A percentile compares a stretch with the other conserved stretches of the same genome.
These are phyloP conservation scores for Stachybotrys elegans DNA, from an alignment of 2,329 filamentous ascomycete genomes.

Conservation along the genomic window DNA sequence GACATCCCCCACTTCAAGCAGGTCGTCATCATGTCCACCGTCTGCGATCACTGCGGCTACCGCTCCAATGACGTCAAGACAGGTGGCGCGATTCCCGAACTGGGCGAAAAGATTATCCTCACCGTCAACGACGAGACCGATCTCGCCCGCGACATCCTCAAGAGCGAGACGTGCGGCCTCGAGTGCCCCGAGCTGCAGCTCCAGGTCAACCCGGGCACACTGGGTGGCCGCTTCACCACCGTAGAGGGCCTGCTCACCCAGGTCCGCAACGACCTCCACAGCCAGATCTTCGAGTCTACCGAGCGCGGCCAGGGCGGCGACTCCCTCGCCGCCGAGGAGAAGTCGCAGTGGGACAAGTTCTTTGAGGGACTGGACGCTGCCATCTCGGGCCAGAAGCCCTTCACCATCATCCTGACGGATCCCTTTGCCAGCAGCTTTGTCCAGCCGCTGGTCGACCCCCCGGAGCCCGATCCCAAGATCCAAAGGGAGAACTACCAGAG, in stretches of 20 bases:
- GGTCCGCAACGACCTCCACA: conserved; percentile 82
- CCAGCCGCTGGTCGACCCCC: conserved; percentile 77
- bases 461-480: conserved; percentile 70
- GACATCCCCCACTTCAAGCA: conserved; percentile 98
- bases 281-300: conserved; percentile 80
- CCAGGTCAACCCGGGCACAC: conserved; percentile 84
- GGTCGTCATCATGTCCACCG: conserved; percentile 91
- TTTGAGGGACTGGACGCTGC: conserved; percentile 72
- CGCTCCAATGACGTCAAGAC: conserved; percentile 97
- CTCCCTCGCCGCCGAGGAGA: conserved; percentile 63
- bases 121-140: conserved; percentile 65
- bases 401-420: conserved; percentile 79
- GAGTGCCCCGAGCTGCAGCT: conserved; percentile 84
- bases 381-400: conserved; percentile 73
- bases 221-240: conserved; percentile 94
- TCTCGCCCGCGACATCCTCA: conserved; percentile 87
- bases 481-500: conserved; percentile 76
- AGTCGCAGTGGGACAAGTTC: conserved; percentile 72
- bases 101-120: conserved; percentile 79
- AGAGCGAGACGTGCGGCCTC: conserved; percentile 87
- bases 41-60: conserved; percentile 89
- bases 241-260: conserved; percentile 91
- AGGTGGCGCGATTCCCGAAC: conserved; percentile 82
- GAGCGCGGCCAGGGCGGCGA: conserved; percentile 62
- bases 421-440: conserved; percentile 91